Evolutionary conservation across 176 grass and related monocot genomes (phyloP).

Genomic region (Poa pratensis): DNA sequence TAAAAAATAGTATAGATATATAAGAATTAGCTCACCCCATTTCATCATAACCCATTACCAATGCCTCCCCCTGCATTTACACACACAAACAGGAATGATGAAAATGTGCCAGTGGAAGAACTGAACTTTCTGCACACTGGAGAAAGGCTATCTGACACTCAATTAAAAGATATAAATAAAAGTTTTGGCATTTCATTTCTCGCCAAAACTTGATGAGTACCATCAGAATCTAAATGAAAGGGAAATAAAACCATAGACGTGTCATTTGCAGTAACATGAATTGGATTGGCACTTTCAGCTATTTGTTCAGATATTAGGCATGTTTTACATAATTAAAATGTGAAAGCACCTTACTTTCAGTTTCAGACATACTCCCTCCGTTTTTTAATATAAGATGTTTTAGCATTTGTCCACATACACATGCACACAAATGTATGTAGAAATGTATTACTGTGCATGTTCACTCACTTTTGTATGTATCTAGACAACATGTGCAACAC

Average conservation of each 20-base stretch:
- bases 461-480: too few relatives aligned
- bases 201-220: slow-evolving; percentile 8
- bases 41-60: slow-evolving; percentile 99
- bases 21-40: slow-evolving; percentile 81
- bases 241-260: background rate
- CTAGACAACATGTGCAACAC: too few relatives aligned
- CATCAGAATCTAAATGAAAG: slow-evolving; percentile 23
- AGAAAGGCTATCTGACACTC: background rate
- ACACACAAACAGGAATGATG: slow-evolving; percentile 27
- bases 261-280: slow-evolving; percentile 5
- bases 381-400: too few relatives aligned
- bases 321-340: slow-evolving; percentile 9
- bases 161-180: background rate
- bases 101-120: background rate
- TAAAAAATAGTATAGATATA: slow-evolving; percentile 11
- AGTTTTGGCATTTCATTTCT: background rate
- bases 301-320: slow-evolving; percentile 23
- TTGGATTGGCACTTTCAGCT: slow-evolving; percentile 1
- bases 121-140: background rate
- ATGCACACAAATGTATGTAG: too few relatives aligned
- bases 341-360: slow-evolving; percentile 7
- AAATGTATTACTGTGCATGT: too few relatives aligned
- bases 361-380: too few relatives aligned
- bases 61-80: slow-evolving; percentile 86
- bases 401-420: too few relatives aligned